Base-by-base conservation (phyloP, 371 early-diverging fungal species). In the Capillidium heterosporum region DNA sequence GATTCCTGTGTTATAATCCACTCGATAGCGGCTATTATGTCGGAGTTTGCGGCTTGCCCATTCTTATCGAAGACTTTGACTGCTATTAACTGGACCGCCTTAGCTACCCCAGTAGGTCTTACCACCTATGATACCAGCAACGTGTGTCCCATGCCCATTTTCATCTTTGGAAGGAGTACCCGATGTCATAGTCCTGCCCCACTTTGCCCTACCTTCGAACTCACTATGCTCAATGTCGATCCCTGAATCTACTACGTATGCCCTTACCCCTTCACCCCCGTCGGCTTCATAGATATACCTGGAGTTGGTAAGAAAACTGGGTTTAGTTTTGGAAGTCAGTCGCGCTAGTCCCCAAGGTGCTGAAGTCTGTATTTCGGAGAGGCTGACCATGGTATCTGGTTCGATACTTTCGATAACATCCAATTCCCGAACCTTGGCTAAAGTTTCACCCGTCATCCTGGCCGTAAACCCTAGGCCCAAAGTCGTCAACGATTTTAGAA, bases 301-400 rank as follows among this genome's bases (percentile, higher is more conserved):
- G 44, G 73, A 61, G n/a, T n/a, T n/a, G n/a, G n/a, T n/a, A n/a
- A n/a, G n/a, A n/a, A n/a, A 62, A 84, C 81, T n/a, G 7, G 35
- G 19, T 8, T n/a, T 24, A 8, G 15, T 15, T 11, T n/a, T n/a
- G 64, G 84, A 85, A 32, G 89, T 82, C 57, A 91, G 71, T 59
- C 94, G 89, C 48, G 88, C 76, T 19, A 91, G 68, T 40, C 91
- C 92, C 91, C 92, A 93, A 19, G 91, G 86, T n/a, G 94, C 87
- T 58, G 75, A 68, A 28, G 64, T 69, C 68, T 89, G 84, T 43
- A 75, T 62, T 29, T 79, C 84, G 44, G 63, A 55, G 7, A 82
- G 71, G 69, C 81, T 80, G 42, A 91, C 83, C 24, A 87, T 65
- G 57, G 85, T 80, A 70, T 93, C 90, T 57, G 74, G 77, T 71